These are phyloP conservation scores for Ceratobasidium sp. DNA, from an alignment of 1,284 basidiomycete species.

Conservation along the genomic window DNA sequence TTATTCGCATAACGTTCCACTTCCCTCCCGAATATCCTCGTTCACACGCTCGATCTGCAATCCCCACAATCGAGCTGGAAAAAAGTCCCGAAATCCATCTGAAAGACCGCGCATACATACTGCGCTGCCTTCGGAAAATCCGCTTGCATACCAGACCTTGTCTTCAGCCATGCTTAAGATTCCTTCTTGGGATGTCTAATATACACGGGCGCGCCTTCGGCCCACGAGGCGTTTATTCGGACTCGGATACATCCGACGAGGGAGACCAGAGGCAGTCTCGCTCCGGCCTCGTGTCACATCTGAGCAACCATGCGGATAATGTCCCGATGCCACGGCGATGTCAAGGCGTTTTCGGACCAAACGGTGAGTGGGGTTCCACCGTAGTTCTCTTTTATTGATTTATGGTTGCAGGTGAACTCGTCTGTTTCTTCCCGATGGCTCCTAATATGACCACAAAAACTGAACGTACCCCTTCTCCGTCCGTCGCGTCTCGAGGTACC, in stretches of 20 bases:
- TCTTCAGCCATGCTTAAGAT: constrained; percentile 82
- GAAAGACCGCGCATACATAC: constrained; percentile 78
- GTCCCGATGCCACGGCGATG: constrained; percentile 81
- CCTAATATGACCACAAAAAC: constrained; percentile 5
- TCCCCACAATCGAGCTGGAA: constrained; percentile 84
- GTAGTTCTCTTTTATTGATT: not conserved
- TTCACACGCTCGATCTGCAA: constrained; percentile 62
- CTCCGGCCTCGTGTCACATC: constrained; percentile 51
- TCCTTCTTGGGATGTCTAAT: constrained; percentile 71
- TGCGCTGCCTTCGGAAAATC: constrained; percentile 77
- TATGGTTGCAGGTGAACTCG: constrained; percentile 71
- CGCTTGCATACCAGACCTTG: constrained; percentile 78
- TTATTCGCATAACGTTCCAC: constrained; percentile 89
- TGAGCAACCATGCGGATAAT: constrained; percentile 71
- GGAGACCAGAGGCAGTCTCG: constrained; percentile 36
- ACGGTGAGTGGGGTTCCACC: constrained; percentile 63
- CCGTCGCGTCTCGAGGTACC: constrained; percentile 45
- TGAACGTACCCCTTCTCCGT: constrained; percentile 44
- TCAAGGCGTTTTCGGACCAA: constrained; percentile 86
- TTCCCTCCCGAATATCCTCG: constrained; percentile 89
- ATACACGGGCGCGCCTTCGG: constrained; percentile 52
- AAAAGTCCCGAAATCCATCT: constrained; percentile 82
- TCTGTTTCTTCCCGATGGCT: constrained; percentile 73
- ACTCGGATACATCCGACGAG: constrained; percentile 53
- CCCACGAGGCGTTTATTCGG: constrained; percentile 52